A percentile compares a stretch with the other conserved stretches of the same genome.
Evolutionary conservation across 306 rosid genomes (phyloP).

Genomic region (Alnus glutinosa): DNA sequence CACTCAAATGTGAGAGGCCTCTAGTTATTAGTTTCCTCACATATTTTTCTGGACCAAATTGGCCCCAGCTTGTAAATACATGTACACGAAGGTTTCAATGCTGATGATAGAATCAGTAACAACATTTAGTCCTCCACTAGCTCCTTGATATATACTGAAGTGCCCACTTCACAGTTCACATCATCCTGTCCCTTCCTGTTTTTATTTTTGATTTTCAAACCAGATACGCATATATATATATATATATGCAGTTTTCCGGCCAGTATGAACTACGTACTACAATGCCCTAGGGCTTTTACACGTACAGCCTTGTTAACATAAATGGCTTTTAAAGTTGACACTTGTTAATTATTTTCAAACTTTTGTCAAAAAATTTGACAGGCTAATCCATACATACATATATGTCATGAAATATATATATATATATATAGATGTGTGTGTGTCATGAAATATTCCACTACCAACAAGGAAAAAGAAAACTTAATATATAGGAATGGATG

Average conservation of each 20-base stretch:
- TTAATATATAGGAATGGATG: neutral
- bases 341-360: neutral
- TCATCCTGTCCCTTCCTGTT: neutral
- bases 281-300: no score
- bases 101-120: conserved; percentile 26
- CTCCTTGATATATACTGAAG: no score
- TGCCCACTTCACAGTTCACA: neutral
- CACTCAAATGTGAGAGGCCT: conserved; percentile 21
- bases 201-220: neutral
- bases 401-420: neutral
- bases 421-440: no score
- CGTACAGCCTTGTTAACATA: neutral
- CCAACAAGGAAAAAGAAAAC: neutral
- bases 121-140: neutral
- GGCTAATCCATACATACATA: neutral
- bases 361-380: neutral
- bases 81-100: conserved; percentile 16
- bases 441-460: neutral
- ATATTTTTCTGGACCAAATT: conserved; percentile 14
- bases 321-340: neutral
- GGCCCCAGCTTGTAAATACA: conserved; percentile 18
- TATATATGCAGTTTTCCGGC: neutral
- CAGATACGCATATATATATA: neutral
- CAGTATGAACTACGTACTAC: no score
- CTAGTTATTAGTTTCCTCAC: neutral